These are phyloP conservation scores for Aspergillus hortae DNA, from an alignment of 2,329 filamentous ascomycete species.

Conservation along the genomic window DNA sequence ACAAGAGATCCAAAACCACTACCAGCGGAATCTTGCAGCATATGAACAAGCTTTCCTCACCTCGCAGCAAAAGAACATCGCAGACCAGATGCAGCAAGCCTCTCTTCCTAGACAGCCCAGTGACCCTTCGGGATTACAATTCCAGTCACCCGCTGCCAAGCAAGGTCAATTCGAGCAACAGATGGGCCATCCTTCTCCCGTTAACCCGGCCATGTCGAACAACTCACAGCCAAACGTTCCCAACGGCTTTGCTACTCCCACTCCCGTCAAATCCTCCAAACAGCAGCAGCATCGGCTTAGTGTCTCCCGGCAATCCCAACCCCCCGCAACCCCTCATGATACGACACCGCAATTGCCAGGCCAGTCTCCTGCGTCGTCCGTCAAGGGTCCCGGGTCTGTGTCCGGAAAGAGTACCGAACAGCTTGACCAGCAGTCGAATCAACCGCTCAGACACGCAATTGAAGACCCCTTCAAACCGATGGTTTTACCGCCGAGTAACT, in stretches of 20 bases:
- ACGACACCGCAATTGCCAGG: conserved; percentile 23
- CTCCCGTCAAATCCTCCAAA: conserved; percentile 30
- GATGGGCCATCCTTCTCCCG: conserved; percentile 31
- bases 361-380: conserved; percentile 27
- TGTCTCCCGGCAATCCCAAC: conserved; percentile 32
- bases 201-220: conserved; percentile 26
- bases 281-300: conserved; percentile 29
- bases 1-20: conserved; percentile 66
- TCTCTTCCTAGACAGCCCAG: conserved; percentile 37
- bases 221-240: conserved; percentile 27
- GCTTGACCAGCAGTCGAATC: conserved; percentile 29
- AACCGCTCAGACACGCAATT: conserved; percentile 37
- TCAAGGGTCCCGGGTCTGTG: conserved; percentile 22
- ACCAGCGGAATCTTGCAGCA: conserved; percentile 69
- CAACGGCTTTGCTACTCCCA: conserved; percentile 41
- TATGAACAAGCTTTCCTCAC: conserved; percentile 62
- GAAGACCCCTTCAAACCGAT: conserved; percentile 47
- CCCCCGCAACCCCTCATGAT: conserved; percentile 28
- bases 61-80: conserved; percentile 43
- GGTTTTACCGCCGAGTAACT: conserved; percentile 48
- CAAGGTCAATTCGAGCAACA: conserved; percentile 49
- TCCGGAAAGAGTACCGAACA: conserved; percentile 27
- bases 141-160: conserved; percentile 45
- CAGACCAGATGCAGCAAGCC: conserved; percentile 42
- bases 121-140: conserved; percentile 39